Evolutionary conservation across 805 yeast species (phyloP).

Genomic region (fission yeast (Schizosaccharomyces pombe)): DNA sequence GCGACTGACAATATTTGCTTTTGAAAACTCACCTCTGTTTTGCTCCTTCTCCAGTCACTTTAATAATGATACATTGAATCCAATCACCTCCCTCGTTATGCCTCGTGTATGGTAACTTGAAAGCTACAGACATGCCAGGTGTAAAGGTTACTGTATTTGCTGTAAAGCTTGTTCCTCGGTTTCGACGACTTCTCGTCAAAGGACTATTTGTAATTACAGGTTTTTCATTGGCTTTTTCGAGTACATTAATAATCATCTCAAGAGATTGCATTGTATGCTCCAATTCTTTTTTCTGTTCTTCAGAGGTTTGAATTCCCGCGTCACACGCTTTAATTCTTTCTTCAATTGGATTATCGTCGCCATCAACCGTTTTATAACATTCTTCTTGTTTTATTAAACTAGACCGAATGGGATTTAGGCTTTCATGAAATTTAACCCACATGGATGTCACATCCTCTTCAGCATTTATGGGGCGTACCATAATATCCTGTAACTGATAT

Average conservation of each 20-base stretch:
- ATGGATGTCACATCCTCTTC: not conserved
- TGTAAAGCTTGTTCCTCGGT: not conserved
- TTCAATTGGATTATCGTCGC: not conserved
- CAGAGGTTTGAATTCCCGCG: not conserved
- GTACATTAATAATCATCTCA: not conserved
- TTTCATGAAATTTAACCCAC: not conserved
- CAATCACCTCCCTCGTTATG: slow-evolving; percentile 49
- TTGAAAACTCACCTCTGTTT: slow-evolving; percentile 12
- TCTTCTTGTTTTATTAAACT: not conserved
- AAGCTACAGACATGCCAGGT: slow-evolving; percentile 70
- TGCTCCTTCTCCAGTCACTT: slow-evolving; percentile 48
- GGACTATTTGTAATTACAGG: not conserved
- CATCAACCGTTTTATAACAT: not conserved
- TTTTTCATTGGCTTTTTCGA: slow-evolving; percentile 1
- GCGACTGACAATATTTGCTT: not conserved
- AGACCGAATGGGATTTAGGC: not conserved
- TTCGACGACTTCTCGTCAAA: not conserved
- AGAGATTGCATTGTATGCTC: not conserved
- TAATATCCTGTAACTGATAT: not conserved
- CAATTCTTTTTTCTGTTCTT: not conserved
- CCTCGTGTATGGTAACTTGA: slow-evolving; percentile 39
- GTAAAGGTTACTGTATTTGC: not conserved
- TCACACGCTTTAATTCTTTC: not conserved
- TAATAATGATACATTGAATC: slow-evolving; percentile 83
- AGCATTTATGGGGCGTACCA: not conserved